Conservation (phyloP, 2,329 filamentous ascomycete species). For the Sporothrix phasma region DNA sequence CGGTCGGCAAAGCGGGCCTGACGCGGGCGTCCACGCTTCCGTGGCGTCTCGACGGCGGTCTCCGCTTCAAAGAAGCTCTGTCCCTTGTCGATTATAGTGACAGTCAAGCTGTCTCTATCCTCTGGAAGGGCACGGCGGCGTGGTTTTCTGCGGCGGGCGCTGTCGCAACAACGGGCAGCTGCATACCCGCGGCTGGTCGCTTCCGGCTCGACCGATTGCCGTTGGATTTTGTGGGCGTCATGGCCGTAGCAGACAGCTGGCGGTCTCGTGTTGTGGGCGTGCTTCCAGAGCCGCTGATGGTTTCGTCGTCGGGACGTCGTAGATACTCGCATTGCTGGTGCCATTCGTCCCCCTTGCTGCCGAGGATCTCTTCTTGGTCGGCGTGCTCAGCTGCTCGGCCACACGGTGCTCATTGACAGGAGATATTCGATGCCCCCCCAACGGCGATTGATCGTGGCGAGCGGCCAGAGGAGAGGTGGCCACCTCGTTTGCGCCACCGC, state of each 20-base stretch:
- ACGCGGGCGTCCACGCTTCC: conserved; percentile 6
- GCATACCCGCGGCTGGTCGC: background rate
- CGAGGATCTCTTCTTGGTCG: background rate
- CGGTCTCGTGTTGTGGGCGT: background rate
- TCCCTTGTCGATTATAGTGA: no score
- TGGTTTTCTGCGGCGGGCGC: background rate
- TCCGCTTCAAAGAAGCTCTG: no score
- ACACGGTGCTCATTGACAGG: background rate
- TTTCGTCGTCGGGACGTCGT: background rate
- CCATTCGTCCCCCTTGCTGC: background rate
- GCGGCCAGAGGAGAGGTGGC: background rate
- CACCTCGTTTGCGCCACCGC: background rate
- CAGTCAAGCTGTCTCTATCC: background rate
- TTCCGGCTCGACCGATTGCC: background rate
- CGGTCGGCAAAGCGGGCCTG: conserved; percentile 6
- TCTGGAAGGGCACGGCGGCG: background rate
- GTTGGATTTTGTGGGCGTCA: background rate
- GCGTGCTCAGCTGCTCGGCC: background rate
- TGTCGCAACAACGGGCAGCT: background rate
- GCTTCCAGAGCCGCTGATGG: background rate
- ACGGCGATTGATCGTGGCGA: background rate
- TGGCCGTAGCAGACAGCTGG: background rate
- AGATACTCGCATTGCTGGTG: background rate
- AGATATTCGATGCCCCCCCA: background rate
- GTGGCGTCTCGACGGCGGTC: background rate